Evolutionary conservation across 2,329 filamentous ascomycete genomes (phyloP), one percentile per base, ranked within the genome.

Genomic region (Tolypocladium guangdongense): DNA sequence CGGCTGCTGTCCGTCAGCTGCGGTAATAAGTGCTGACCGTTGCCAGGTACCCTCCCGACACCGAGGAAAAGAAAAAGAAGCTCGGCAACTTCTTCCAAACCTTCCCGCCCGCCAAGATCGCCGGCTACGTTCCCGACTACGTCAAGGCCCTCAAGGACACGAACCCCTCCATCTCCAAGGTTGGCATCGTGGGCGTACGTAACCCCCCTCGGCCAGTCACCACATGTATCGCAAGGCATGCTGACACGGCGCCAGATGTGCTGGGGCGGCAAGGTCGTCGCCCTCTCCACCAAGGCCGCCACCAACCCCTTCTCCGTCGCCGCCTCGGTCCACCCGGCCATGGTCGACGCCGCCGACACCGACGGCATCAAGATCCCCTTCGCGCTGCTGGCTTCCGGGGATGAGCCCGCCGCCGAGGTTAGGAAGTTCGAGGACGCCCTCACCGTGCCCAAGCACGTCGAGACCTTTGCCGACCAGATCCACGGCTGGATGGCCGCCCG

Each of bases 401-500:
- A 88, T 59, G 82, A 88, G 72, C 65, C 72, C 3, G 70, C 66
- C 0, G 77, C 78, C 4, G 74, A 74, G 39, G 78, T 84, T 41
- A 70, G 80, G 65, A 72, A 79, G 64, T 83, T 81, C 57, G 74
- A 80, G 63, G 66, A 71, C n/a, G 71, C 70, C 11, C 73, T 87
- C 51, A 71, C 68, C 32, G 77, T 71, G 2, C 68, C 78, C 54
- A 81, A 82, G 62, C 76, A 83, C 57, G 77, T 86, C 52, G 83
- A 88, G 72, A 82, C 66, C n/a, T 88, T 86, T 62, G 61, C 62
- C 27, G 82, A 82, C 62, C 84, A 86, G 75, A 77, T 83, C 63
- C 85, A 88, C 68, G 85, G 85, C 46, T 88, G 84, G 83, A 88
- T 88, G 85, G 82, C 81, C 1, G 84, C 85, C 1, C 77, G 84